Evolutionary conservation across 1,139 yeast genomes (phyloP).

Genomic region (Ashbya aceris): DNA sequence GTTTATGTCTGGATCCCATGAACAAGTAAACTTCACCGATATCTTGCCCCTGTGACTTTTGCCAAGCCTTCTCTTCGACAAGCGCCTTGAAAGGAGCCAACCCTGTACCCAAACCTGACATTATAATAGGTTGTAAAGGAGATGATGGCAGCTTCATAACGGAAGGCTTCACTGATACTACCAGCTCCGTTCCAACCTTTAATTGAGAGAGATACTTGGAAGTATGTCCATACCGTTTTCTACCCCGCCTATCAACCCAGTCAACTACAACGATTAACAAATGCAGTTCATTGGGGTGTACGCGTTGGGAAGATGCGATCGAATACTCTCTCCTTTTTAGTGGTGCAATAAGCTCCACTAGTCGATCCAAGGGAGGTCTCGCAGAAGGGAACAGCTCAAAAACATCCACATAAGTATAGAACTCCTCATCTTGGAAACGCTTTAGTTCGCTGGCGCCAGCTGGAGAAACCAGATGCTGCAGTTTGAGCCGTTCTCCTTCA

Average conservation of each 20-base stretch:
- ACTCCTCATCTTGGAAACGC: constrained; percentile 77
- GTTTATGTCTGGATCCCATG: constrained; percentile 92
- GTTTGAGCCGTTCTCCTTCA: constrained; percentile 51
- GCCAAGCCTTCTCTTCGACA: constrained; percentile 92
- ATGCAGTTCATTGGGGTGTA: constrained; percentile 88
- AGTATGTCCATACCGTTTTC: constrained; percentile 88
- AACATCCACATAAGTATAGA: constrained; percentile 72
- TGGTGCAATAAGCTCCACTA: constrained; percentile 68
- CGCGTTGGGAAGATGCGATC: constrained; percentile 92
- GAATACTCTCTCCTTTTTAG: constrained; percentile 96
- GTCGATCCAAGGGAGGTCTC: constrained; percentile 64
- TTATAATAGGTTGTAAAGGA: constrained; percentile 80
- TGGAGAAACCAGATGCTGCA: constrained; percentile 58
- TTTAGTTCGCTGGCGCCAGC: constrained; percentile 85
- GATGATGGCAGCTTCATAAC: constrained; percentile 92
- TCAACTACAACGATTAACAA: constrained; percentile 91
- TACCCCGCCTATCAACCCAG: constrained; percentile 83
- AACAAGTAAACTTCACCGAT: constrained; percentile 85
- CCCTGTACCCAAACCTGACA: constrained; percentile 98
- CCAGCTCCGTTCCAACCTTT: constrained; percentile 72
- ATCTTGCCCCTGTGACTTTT: constrained; percentile 75
- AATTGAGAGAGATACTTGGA: constrained; percentile 82
- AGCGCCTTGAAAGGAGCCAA: constrained; percentile 98
- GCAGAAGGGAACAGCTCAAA: constrained; percentile 76
- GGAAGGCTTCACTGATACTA: constrained; percentile 92